Conservation (phyloP, 1,139 yeast species). For the Saccharomycopsis hybrid region DNA sequence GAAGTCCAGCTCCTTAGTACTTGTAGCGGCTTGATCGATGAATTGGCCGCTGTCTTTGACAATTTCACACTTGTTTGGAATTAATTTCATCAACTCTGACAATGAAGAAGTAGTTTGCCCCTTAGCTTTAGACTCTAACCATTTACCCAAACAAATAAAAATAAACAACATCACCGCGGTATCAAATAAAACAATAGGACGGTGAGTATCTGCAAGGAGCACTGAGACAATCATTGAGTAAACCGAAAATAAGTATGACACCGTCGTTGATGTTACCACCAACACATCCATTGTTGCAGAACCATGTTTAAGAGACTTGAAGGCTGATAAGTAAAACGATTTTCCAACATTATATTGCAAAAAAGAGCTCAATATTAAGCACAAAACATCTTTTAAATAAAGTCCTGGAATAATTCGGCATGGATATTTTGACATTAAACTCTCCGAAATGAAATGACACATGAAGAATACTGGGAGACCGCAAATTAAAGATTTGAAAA, state of each 20-base stretch:
- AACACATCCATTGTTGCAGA: constrained; percentile 96
- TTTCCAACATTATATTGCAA: constrained; percentile 64
- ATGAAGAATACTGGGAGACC: constrained; percentile 62
- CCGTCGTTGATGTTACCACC: constrained; percentile 74
- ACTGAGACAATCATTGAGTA: constrained; percentile 43
- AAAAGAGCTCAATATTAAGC: constrained; percentile 54
- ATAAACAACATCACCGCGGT: constrained; percentile 79
- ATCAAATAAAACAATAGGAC: constrained; percentile 78
- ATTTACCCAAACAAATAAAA: constrained; percentile 84
- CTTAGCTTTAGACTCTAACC: constrained; percentile 86
- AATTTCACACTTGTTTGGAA: constrained; percentile 65
- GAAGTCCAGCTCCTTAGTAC: constrained; percentile 11
- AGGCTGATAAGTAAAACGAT: constrained; percentile 59
- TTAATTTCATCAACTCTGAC: constrained; percentile 67
- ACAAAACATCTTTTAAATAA: constrained; percentile 54
- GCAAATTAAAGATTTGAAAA: constrained; percentile 43
- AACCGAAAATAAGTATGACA: constrained; percentile 71
- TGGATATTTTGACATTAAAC: constrained; percentile 27
- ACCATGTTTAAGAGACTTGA: constrained; percentile 57
- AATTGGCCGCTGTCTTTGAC: constrained; percentile 3
- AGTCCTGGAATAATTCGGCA: constrained; percentile 43
- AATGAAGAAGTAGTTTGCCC: constrained; percentile 90
- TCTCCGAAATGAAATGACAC: constrained; percentile 40
- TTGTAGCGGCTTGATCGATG: neutral
- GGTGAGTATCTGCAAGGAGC: constrained; percentile 23